Evolutionary conservation across 2,329 filamentous ascomycete species (phyloP).

Genomic region (Gnomoniopsis smithogilvyi): DNA sequence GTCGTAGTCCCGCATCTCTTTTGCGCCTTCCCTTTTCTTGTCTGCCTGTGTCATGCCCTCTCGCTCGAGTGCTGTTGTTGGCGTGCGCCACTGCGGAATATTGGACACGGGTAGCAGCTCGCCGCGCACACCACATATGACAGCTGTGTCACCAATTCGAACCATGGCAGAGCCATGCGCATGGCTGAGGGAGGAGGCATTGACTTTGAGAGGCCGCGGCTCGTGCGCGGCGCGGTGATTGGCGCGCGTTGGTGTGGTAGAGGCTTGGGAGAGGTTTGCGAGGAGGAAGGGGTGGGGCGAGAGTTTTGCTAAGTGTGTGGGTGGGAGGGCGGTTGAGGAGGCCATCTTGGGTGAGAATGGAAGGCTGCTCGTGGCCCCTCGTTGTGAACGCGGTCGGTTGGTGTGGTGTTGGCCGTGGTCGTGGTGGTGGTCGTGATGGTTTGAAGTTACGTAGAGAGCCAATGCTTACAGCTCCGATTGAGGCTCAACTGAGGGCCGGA

Average conservation of each 20-base stretch:
- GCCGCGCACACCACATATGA: constrained; percentile 88
- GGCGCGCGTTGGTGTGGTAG: constrained; percentile 62
- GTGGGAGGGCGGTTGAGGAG: constrained; percentile 40
- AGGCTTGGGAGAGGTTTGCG: constrained; percentile 69
- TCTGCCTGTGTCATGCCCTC: constrained; percentile 18
- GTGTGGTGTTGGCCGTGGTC: not conserved
- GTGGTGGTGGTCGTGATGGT: not conserved
- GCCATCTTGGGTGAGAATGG: constrained; percentile 26
- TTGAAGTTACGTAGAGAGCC: not conserved
- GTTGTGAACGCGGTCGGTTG: not conserved
- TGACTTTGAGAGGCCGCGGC: constrained; percentile 70
- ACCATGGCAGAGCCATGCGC: constrained; percentile 88
- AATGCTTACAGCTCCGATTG: not conserved
- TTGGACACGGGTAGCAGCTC: constrained; percentile 77
- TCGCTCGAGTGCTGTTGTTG: constrained; percentile 19
- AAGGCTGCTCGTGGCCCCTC: not conserved
- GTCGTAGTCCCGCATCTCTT: constrained; percentile 59
- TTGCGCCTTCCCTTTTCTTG: constrained; percentile 26
- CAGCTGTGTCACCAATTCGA: constrained; percentile 82
- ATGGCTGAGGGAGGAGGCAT: constrained; percentile 81
- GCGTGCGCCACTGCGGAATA: constrained; percentile 62
- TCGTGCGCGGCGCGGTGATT: constrained; percentile 74
- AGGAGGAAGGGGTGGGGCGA: constrained; percentile 87
- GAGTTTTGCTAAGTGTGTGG: constrained; percentile 78
- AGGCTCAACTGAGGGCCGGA: not conserved